Evolutionary conservation across 2,329 filamentous ascomycete genomes (phyloP).

Genomic region (Ophiostoma himal-ulmi): DNA sequence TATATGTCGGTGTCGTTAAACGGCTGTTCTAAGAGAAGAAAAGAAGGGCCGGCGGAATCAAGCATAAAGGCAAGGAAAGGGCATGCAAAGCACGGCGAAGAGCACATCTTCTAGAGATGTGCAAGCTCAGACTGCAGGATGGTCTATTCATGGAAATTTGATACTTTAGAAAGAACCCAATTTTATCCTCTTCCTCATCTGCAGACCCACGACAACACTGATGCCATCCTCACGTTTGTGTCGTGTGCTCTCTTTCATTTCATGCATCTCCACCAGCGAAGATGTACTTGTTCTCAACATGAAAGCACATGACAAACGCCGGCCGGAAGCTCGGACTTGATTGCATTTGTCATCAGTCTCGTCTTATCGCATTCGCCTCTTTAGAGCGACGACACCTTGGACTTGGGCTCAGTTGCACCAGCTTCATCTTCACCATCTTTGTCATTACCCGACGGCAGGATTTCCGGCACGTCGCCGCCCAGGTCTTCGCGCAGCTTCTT

Average conservation of each 20-base stretch:
- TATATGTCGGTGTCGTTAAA: not conserved
- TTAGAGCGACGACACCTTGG: constrained; percentile 1
- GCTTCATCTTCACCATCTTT: not conserved
- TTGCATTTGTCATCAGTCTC: not conserved
- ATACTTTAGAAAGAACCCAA: not conserved
- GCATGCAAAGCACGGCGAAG: not conserved
- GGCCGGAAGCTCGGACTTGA: not conserved
- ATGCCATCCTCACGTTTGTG: not conserved
- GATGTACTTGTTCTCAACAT: not conserved
- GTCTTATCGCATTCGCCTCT: not conserved
- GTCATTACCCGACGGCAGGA: constrained; percentile 14
- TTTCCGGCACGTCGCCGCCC: constrained; percentile 18
- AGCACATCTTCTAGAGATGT: not conserved
- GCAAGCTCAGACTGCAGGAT: not conserved
- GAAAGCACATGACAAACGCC: not conserved
- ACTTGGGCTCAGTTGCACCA: not conserved
- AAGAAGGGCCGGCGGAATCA: not conserved
- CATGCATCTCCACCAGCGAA: not conserved
- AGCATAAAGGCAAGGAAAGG: not conserved
- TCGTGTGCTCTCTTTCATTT: not conserved
- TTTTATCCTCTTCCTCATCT: not conserved
- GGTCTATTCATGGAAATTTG: not conserved
- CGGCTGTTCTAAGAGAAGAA: not conserved
- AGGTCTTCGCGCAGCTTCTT: constrained; percentile 25
- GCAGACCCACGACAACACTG: not conserved